Conservation (phyloP, 192 early-diverging fungal genomes). For the Dimargaris verticillata region DNA sequence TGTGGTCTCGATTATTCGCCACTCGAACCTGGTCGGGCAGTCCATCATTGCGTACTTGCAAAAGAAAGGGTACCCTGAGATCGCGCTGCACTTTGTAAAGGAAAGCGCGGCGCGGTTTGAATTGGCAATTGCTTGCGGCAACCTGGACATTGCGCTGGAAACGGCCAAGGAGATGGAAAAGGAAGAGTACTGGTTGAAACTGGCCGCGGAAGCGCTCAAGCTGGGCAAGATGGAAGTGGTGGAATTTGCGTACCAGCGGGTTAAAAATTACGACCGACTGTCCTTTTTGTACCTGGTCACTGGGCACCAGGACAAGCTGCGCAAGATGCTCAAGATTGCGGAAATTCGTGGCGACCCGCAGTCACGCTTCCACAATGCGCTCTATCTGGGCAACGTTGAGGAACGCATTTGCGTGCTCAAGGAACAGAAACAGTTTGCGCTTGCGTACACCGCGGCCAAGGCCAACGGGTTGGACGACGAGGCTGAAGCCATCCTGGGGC, state of each 20-base stretch:
- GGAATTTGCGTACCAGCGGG: conserved; percentile 80
- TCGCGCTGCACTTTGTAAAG: conserved; percentile 96
- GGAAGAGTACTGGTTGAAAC: conserved; percentile 77
- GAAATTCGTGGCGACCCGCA: conserved; percentile 67
- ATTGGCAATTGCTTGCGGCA: conserved; percentile 89
- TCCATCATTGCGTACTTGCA: conserved; percentile 98
- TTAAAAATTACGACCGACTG: conserved; percentile 80
- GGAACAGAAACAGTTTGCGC: conserved; percentile 74
- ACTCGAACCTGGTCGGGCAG: conserved; percentile 90
- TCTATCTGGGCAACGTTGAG: conserved; percentile 82
- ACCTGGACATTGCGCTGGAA: conserved; percentile 88
- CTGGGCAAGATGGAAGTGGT: conserved; percentile 76
- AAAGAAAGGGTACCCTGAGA: conserved; percentile 98
- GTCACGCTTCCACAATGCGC: conserved; percentile 84
- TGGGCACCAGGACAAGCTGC: conserved; percentile 80
- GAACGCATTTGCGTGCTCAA: conserved; percentile 71
- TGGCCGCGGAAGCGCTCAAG: conserved; percentile 73
- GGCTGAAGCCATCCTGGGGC: conserved; percentile 64
- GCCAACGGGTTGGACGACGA: conserved; percentile 74
- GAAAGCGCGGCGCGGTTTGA: conserved; percentile 93
- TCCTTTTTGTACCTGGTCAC: conserved; percentile 91
- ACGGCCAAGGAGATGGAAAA: conserved; percentile 82
- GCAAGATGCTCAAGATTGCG: conserved; percentile 90
- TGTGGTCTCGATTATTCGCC: conserved; percentile 90
- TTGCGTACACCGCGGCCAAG: conserved; percentile 87